These are phyloP conservation scores for Cyberlindnera saturnus DNA, from an alignment of 805 yeast species.

Conservation along the genomic window DNA sequence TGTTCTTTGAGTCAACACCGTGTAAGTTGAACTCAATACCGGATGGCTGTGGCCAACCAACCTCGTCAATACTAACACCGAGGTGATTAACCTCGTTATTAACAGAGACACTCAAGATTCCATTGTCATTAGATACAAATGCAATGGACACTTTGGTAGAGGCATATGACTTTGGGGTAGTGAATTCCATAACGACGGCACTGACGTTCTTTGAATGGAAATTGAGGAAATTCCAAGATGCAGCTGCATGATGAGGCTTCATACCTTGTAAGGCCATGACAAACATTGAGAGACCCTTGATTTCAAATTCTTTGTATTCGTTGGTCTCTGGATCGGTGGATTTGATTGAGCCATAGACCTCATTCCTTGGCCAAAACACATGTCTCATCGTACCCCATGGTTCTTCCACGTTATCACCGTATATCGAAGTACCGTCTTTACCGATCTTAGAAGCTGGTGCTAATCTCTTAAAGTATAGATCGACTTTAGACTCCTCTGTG, in stretches of 20 bases:
- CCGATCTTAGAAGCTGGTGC: conserved; percentile 89
- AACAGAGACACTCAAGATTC: conserved; percentile 58
- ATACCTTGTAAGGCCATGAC: conserved; percentile 97
- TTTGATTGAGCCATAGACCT: conserved; percentile 58
- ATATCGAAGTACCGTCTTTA: conserved; percentile 74
- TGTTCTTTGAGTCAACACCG: conserved; percentile 41
- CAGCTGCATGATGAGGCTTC: conserved; percentile 99
- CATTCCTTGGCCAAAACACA: conserved; percentile 90
- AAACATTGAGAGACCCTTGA: conserved; percentile 55
- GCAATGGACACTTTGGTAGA: conserved; percentile 76
- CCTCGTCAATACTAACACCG: conserved; percentile 48
- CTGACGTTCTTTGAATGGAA: conserved; percentile 73
- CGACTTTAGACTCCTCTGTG: conserved; percentile 62
- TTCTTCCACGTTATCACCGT: conserved; percentile 74
- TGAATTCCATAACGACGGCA: conserved; percentile 89
- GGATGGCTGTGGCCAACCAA: conserved; percentile 89
- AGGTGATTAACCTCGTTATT: conserved; percentile 60
- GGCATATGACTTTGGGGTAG: conserved; percentile 89
- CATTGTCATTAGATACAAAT: conserved; percentile 57
- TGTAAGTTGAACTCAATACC: conserved; percentile 52
- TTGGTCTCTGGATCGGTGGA: conserved; percentile 27
- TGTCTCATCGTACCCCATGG: conserved; percentile 99
- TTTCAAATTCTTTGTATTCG: conserved; percentile 24
- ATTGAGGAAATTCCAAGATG: conserved; percentile 89
- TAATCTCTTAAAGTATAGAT: conserved; percentile 52